Base-by-base conservation (phyloP, 306 rosid genomes). In the Mimosa pudica region DNA sequence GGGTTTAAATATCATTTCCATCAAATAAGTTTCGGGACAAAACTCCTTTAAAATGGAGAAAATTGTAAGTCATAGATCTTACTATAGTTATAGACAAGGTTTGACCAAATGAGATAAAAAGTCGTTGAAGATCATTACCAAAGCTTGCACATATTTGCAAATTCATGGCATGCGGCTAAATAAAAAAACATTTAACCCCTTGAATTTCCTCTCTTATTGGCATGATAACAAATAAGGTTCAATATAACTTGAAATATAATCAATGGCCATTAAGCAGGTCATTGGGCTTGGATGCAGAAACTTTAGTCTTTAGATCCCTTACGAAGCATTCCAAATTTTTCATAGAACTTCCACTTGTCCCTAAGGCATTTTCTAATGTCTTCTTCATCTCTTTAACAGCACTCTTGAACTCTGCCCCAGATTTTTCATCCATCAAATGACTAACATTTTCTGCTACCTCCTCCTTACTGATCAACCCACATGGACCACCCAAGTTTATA, bases 401-500 rank as follows among this genome's bases (percentile, higher is more conserved):
- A 9, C 10, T 81, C 75, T 77, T 86, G n/a, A 68, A 77, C n/a
- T 70, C 78, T 20, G 75, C 20, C 57, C 90, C 77, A 1, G 76
- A 83, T 49, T 81, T 85, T 46, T n/a, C 88, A 77, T 71, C 70
- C 87, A 91, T 86, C 84, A 89, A 35, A 52, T 67, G 87, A 49
- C 45, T 79, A 14, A 89, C 71, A 35, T 81, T 86, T 7, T 81
- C 46, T 1, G 88, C 68, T 5, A 91, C 88, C 8, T 70, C 74
- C 54, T 77, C 73, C 81, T 81, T 78, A 0, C 52, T 49, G 32
- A 86, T 77, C 6, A 32, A 13, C 62, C 44, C 38, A 12, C 74
- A 47, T 66, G 17, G 52, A 18, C 75, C 74, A 4, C 76, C 71
- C 35, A 89, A 70, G 70, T 86, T 84, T 61, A 83, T 79, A 69